Conservation (phyloP, 148 eudicot genomes). For the Diospyros kaki region DNA sequence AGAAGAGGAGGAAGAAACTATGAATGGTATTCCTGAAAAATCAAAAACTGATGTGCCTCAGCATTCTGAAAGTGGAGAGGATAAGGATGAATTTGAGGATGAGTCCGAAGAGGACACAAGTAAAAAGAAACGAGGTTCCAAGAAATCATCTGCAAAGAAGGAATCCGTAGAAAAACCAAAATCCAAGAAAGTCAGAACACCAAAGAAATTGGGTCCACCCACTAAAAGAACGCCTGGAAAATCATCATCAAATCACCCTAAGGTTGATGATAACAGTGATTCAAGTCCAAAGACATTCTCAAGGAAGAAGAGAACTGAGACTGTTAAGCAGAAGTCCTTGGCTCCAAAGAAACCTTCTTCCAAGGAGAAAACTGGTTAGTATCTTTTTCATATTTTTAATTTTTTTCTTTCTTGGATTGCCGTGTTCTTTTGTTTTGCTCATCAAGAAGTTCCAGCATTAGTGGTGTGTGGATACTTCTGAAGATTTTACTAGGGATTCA, state of each 20-base stretch:
- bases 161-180: constrained; percentile 46
- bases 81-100: constrained; percentile 36
- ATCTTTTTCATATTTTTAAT: not conserved
- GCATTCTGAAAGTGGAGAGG: constrained; percentile 27
- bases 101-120: constrained; percentile 53
- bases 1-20: constrained; percentile 8
- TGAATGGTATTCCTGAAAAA: not conserved
- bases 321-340: constrained; percentile 41
- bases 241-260: constrained; percentile 45
- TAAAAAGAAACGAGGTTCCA: constrained; percentile 36
- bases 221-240: constrained; percentile 43
- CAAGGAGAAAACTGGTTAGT: constrained; percentile 53
- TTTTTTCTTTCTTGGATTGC: not conserved
- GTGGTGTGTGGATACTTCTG: not conserved
- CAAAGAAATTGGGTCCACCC: constrained; percentile 43
- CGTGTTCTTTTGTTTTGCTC: not conserved
- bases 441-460: not conserved
- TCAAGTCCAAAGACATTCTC: constrained; percentile 58
- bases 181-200: constrained; percentile 37
- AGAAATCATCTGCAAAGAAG: constrained; percentile 42
- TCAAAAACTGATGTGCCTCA: constrained; percentile 7
- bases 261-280: constrained; percentile 28
- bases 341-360: constrained; percentile 50
- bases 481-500: not conserved
- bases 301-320: constrained; percentile 59